These are phyloP conservation scores for Tolypocladium ophioglossoides DNA, from an alignment of 2,329 filamentous ascomycete species.

Conservation along the genomic window DNA sequence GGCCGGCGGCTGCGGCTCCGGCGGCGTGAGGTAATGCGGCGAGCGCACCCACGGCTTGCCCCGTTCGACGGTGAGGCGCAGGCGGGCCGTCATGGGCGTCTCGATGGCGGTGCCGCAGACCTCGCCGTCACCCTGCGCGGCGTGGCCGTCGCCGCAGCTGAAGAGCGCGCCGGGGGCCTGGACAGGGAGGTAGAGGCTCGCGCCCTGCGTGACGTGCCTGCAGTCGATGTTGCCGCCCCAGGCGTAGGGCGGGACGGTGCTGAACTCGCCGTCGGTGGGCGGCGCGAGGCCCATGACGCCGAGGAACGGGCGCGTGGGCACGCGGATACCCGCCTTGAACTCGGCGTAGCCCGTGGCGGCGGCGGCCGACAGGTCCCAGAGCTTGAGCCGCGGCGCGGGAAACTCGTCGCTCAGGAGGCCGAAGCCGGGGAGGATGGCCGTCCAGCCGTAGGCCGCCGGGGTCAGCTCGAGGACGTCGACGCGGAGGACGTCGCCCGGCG, in stretches of 20 bases:
- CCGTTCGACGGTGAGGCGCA: constrained; percentile 38
- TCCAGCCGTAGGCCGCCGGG: constrained; percentile 39
- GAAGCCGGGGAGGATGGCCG: constrained; percentile 38
- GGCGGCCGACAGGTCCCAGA: constrained; percentile 30
- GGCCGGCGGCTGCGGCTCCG: constrained; percentile 6
- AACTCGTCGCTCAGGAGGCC: constrained; percentile 40
- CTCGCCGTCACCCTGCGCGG: constrained; percentile 43
- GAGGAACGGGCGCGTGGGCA: constrained; percentile 40
- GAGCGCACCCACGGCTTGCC: constrained; percentile 32
- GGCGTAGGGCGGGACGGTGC: constrained; percentile 38
- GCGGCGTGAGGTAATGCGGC: constrained; percentile 34
- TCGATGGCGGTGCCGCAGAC: constrained; percentile 47
- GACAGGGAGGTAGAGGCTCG: constrained; percentile 37
- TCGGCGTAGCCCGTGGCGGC: constrained; percentile 18
- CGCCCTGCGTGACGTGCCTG: constrained; percentile 34
- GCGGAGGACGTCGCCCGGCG: constrained; percentile 40
- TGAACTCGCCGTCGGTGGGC: constrained; percentile 30
- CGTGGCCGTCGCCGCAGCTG: constrained; percentile 43
- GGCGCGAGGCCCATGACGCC: constrained; percentile 42
- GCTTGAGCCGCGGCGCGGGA: constrained; percentile 30
- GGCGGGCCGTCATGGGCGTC: constrained; percentile 36
- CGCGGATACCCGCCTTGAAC: constrained; percentile 35
- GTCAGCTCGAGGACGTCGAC: constrained; percentile 36
- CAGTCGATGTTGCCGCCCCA: constrained; percentile 47
- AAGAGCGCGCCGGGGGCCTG: constrained; percentile 38